These are phyloP conservation scores for Wickerhamiella shivajii DNA, from an alignment of 805 yeast species.

Conservation along the genomic window DNA sequence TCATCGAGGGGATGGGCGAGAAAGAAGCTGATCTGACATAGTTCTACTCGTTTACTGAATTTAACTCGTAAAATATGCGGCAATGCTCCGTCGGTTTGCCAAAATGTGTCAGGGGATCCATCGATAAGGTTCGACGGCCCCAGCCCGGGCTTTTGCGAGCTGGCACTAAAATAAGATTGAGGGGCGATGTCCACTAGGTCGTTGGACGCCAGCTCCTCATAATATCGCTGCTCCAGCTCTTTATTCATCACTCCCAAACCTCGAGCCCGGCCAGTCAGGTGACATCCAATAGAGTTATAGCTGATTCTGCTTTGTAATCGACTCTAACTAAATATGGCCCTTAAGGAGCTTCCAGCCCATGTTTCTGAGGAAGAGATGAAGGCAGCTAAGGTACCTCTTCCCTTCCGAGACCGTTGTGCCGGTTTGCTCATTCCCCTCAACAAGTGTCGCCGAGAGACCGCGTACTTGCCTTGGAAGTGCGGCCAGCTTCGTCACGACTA, in stretches of 20 bases:
- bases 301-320: too few species aligned
- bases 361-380: conserved; percentile 73
- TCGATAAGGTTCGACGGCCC: conserved; percentile 62
- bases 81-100: conserved; percentile 92
- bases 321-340: too few species aligned
- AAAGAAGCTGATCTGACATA: conserved; percentile 56
- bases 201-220: too few species aligned
- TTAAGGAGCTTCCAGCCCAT: conserved; percentile 20
- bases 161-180: conserved; percentile 71
- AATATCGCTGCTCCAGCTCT: too few species aligned
- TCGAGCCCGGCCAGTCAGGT: too few species aligned
- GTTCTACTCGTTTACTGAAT: conserved; percentile 60
- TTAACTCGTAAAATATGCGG: conserved; percentile 74
- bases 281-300: too few species aligned
- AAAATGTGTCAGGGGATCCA: conserved; percentile 50
- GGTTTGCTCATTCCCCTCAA: conserved; percentile 43
- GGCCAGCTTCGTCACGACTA: conserved; percentile 64
- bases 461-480: conserved; percentile 57
- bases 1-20: conserved; percentile 65
- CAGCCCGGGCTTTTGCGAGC: conserved; percentile 58
- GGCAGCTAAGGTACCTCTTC: conserved; percentile 58
- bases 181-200: conserved; percentile 56
- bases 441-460: conserved; percentile 43
- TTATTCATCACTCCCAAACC: too few species aligned
- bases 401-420: conserved; percentile 77